phyloP scores from a whole-genome alignment of 768 basidiomycete species.

The Phylloporus scabripes region DNA sequence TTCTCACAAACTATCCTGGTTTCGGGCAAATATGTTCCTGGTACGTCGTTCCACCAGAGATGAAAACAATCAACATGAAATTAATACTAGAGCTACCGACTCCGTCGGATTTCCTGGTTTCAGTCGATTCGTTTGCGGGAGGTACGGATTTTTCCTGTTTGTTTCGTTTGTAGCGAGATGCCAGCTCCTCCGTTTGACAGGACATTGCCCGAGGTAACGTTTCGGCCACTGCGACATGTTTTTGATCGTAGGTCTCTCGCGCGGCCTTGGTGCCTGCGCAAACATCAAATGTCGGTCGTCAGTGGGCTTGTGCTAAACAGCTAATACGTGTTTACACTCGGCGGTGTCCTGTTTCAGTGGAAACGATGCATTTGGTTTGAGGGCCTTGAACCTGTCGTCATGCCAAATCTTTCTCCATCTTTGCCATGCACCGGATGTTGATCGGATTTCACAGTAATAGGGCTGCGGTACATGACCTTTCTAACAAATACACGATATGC shows the following conservation, averaged over 20 bases:
- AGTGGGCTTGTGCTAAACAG: background rate
- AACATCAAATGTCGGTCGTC: background rate
- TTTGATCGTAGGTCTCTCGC: background rate
- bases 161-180: background rate
- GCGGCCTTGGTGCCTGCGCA: background rate
- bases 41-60: too few relatives aligned
- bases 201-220: background rate
- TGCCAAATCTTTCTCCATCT: background rate
- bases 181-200: background rate
- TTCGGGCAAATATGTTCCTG: too few relatives aligned
- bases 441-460: background rate
- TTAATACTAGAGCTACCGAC: background rate
- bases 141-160: background rate
- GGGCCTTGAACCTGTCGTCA: background rate
- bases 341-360: background rate
- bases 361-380: background rate
- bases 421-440: background rate
- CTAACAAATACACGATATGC: background rate
- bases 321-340: too few relatives aligned
- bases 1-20: too few relatives aligned
- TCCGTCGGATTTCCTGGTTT: background rate
- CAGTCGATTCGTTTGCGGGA: background rate
- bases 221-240: background rate
- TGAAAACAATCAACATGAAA: background rate
- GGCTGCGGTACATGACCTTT: background rate